Conservation (phyloP, 305 asterid species). For the Withania somnifera region DNA sequence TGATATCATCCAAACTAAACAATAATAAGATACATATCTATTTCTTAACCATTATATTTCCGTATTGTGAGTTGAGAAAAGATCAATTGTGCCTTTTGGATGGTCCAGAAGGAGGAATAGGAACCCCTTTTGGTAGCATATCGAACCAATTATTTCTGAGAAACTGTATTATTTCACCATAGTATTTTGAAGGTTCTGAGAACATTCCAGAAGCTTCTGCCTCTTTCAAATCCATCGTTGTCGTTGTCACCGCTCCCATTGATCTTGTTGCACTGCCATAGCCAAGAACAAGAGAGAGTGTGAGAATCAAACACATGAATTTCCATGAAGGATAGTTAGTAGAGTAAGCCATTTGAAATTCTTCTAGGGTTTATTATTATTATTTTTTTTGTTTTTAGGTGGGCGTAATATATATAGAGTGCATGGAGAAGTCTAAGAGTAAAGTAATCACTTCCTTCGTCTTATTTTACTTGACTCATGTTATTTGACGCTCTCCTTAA, state of each 20-base stretch:
- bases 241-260: not conserved
- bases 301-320: not conserved
- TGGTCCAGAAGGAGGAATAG: not conserved
- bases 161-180: not conserved
- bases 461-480: too few species aligned
- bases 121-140: not conserved
- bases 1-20: too few species aligned
- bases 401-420: not conserved
- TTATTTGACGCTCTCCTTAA: too few species aligned
- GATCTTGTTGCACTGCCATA: not conserved
- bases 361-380: not conserved
- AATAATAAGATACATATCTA: too few species aligned
- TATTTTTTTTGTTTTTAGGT: too few species aligned
- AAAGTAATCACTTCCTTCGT: too few species aligned
- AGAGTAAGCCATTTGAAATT: not conserved
- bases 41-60: too few species aligned
- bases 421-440: too few species aligned
- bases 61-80: too few species aligned
- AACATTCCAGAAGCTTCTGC: not conserved
- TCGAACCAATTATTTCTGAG: not conserved
- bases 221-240: not conserved
- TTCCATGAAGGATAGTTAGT: not conserved
- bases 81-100: not conserved
- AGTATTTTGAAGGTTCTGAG: not conserved
- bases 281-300: not conserved